Conservation (phyloP, 2,329 filamentous ascomycete species). For the Arachnomyces sp. region DNA sequence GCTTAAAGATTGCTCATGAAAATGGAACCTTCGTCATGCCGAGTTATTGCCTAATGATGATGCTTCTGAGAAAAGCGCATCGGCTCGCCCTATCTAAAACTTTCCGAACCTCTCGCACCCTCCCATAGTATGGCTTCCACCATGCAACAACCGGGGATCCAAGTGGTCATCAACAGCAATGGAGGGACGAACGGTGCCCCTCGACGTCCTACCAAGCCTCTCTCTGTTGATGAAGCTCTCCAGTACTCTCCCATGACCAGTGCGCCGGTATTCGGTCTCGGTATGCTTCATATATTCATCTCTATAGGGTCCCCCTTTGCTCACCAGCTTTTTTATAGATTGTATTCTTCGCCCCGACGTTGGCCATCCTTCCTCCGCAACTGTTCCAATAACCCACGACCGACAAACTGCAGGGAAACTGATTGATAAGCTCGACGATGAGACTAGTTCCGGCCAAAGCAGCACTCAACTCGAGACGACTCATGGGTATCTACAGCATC, state of each 20-base stretch:
- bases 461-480: constrained; percentile 62
- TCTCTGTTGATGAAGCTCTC: constrained; percentile 40
- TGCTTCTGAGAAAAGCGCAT: too few relatives aligned
- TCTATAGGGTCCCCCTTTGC: constrained; percentile 9
- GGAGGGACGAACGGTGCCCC: constrained; percentile 18
- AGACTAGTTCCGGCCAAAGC: constrained; percentile 49
- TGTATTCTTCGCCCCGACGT: constrained; percentile 36
- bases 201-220: constrained; percentile 25
- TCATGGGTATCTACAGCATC: constrained; percentile 63
- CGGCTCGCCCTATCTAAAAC: too few relatives aligned
- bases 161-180: constrained; percentile 35
- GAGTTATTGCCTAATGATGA: too few relatives aligned
- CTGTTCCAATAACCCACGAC: constrained; percentile 33
- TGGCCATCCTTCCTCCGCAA: constrained; percentile 31
- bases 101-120: background rate
- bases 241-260: constrained; percentile 45
- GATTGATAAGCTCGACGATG: constrained; percentile 62
- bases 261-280: constrained; percentile 38
- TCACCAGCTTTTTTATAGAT: constrained; percentile 24
- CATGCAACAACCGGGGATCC: constrained; percentile 35
- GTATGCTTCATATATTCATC: constrained; percentile 20
- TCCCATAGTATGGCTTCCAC: constrained; percentile 17
- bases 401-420: constrained; percentile 43
- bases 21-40: too few relatives aligned
- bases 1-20: too few relatives aligned